Conservation (phyloP, 306 rosid genomes). For the Quercus aquifolioides region DNA sequence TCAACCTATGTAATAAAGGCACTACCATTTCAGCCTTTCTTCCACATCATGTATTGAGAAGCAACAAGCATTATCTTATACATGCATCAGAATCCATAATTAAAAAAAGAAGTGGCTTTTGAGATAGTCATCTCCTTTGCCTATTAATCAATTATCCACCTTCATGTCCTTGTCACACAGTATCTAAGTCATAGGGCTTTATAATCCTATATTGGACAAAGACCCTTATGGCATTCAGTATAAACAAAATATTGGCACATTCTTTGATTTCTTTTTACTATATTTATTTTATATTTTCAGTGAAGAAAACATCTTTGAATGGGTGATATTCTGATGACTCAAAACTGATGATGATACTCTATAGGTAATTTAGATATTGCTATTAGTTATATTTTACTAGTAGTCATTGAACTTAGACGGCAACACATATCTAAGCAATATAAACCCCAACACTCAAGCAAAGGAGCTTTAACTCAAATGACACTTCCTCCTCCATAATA, state of each 20-base stretch:
- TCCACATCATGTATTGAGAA: neutral
- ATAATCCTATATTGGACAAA: neutral
- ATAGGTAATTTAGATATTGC: neutral
- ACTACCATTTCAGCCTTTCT: neutral
- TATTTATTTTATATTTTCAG: neutral
- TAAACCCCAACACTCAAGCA: neutral
- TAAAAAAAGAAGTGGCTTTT: neutral
- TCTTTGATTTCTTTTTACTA: neutral
- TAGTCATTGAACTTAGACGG: neutral
- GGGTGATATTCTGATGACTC: neutral
- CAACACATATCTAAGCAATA: neutral
- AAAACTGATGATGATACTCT: neutral
- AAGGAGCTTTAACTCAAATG: no score
- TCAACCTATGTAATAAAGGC: neutral
- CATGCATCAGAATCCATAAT: neutral
- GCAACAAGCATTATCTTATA: neutral
- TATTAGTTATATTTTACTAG: neutral
- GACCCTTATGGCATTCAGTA: neutral
- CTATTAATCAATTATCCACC: neutral
- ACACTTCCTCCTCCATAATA: no score
- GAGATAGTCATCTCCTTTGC: neutral
- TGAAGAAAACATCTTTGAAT: neutral
- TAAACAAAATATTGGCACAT: neutral
- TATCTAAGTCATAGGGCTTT: neutral
- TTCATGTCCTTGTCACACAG: neutral